Evolutionary conservation across 2,329 filamentous ascomycete species (phyloP).

Genomic region (Aspergillus sp.): DNA sequence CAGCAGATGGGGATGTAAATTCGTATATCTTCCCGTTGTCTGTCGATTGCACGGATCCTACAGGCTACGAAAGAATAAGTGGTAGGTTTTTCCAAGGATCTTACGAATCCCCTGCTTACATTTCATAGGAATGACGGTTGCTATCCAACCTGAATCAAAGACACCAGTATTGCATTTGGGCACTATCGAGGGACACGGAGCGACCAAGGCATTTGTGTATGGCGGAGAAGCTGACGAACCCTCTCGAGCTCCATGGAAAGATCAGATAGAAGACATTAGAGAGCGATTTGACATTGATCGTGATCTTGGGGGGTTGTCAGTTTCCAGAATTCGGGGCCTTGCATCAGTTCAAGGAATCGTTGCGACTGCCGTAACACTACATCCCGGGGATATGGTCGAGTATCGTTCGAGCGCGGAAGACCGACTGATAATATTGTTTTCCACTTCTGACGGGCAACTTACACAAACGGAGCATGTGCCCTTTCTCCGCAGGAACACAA

Average conservation of each 20-base stretch:
- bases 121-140: constrained; percentile 31
- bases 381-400: constrained; percentile 62
- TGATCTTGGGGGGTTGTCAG: constrained; percentile 54
- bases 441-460: constrained; percentile 25
- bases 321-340: constrained; percentile 60
- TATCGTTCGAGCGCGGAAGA: constrained; percentile 57
- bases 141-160: constrained; percentile 18
- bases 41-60: constrained; percentile 17
- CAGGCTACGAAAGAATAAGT: constrained; percentile 39
- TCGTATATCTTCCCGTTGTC: constrained; percentile 29
- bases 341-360: constrained; percentile 53
- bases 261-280: constrained; percentile 36
- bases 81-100: constrained; percentile 28
- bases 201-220: constrained; percentile 22
- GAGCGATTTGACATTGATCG: constrained; percentile 54
- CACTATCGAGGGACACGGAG: constrained; percentile 34
- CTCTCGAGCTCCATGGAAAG: constrained; percentile 33
- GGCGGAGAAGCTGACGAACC: constrained; percentile 10
- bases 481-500: constrained; percentile 16
- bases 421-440: constrained; percentile 45
- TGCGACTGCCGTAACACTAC: constrained; percentile 56
- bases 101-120: constrained; percentile 20
- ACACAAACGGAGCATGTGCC: constrained; percentile 1
- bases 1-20: constrained; percentile 7
- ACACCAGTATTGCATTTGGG: constrained; percentile 35